Evolutionary conservation across 257 asterid genomes (phyloP).

Genomic region (Nicotiana obtusifolia): DNA sequence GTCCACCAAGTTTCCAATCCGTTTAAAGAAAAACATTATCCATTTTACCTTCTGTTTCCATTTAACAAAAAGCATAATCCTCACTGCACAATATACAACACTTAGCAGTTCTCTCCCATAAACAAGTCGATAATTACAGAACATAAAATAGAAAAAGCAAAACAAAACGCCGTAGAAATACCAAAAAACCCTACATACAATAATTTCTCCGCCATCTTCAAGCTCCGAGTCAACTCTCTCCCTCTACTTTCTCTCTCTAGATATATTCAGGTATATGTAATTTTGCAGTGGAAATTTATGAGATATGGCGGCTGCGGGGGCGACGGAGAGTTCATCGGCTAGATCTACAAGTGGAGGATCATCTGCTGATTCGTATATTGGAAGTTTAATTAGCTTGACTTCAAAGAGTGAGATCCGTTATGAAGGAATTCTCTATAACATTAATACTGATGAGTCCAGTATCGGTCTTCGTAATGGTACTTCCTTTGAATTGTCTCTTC

Average conservation of each 20-base stretch:
- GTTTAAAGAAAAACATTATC: neutral
- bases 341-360: constrained; percentile 61
- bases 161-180: neutral
- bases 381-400: constrained; percentile 88
- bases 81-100: neutral
- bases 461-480: constrained; percentile 68
- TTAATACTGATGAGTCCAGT: constrained; percentile 94
- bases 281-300: neutral
- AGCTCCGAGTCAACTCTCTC: neutral
- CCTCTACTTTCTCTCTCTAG: constrained; percentile 3
- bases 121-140: neutral
- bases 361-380: constrained; percentile 85
- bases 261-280: neutral
- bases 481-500: neutral
- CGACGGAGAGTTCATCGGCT: constrained; percentile 38
- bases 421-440: constrained; percentile 78
- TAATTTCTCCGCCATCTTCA: constrained; percentile 6
- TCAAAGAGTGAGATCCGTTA: constrained; percentile 97
- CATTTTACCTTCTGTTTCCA: neutral
- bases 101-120: neutral
- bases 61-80: neutral
- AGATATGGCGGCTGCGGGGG: neutral
- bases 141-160: neutral
- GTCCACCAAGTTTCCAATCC: neutral
- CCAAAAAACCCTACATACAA: constrained; percentile 12